phyloP scores from a whole-genome alignment of 306 rosid species.

The Vigna reflexopilosa region DNA sequence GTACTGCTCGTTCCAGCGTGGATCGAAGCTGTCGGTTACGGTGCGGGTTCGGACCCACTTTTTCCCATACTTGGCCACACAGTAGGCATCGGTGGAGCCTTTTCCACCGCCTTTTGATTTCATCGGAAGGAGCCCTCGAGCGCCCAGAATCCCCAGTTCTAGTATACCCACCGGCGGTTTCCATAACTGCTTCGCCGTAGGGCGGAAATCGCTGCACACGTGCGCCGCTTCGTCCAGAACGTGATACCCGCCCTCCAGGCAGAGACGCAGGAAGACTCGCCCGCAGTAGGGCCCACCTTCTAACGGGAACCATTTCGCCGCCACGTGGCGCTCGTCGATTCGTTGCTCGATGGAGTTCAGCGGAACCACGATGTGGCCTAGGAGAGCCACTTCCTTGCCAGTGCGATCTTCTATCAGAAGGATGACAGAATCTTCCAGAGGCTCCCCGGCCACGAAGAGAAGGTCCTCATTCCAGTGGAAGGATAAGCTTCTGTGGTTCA shows the following conservation, averaged over 20 bases:
- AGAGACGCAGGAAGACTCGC: conserved; percentile 74
- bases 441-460: conserved; percentile 88
- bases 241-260: conserved; percentile 96
- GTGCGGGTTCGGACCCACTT: conserved; percentile 94
- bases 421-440: conserved; percentile 79
- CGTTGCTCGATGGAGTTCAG: conserved; percentile 77
- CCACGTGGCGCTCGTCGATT: conserved; percentile 84
- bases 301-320: conserved; percentile 74
- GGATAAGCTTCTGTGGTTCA: conserved; percentile 83
- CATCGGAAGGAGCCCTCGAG: conserved; percentile 80
- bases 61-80: conserved; percentile 86
- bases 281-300: conserved; percentile 75
- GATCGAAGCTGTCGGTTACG: conserved; percentile 74
- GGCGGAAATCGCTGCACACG: conserved; percentile 92
- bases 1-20: conserved; percentile 96
- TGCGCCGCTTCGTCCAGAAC: conserved; percentile 99
- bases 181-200: conserved; percentile 94
- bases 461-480: conserved; percentile 92
- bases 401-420: conserved; percentile 83
- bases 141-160: conserved; percentile 93
- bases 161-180: conserved; percentile 84
- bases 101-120: conserved; percentile 66
- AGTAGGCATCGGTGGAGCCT: conserved; percentile 82
- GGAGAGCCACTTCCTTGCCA: conserved; percentile 55
- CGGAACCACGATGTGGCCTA: conserved; percentile 75